phyloP scores from a whole-genome alignment of 495 filamentous ascomycete species.

The Cladorrhinum samala region DNA sequence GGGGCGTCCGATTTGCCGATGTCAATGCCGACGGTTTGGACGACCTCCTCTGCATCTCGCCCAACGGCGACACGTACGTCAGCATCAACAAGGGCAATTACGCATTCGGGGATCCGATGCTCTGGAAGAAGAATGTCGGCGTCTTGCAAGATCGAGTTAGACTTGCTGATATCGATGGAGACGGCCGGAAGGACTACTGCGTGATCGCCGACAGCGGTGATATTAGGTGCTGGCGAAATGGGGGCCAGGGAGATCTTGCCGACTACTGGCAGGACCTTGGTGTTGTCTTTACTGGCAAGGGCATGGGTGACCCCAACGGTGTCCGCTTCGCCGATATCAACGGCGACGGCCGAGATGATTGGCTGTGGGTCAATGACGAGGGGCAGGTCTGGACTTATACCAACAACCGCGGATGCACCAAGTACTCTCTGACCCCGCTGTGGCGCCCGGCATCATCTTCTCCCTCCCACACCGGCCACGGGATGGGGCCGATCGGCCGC shows the following conservation, averaged over 20 bases:
- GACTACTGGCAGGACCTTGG: conserved; percentile 25
- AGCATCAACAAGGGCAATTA: conserved; percentile 15
- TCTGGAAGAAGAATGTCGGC: conserved; percentile 2
- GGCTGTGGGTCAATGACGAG: conserved; percentile 24
- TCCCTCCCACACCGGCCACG: no score
- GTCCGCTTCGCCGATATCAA: conserved; percentile 30
- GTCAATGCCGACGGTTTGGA: conserved; percentile 29
- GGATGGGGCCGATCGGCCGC: no score
- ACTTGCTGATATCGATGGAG: conserved; percentile 27
- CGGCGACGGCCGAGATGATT: conserved; percentile 28
- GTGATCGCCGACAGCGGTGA: conserved; percentile 17
- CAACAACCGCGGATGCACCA: conserved; percentile 20
- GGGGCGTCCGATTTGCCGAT: background rate
- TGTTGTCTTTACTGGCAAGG: conserved; percentile 12
- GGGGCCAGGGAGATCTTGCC: conserved; percentile 16
- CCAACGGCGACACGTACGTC: conserved; percentile 14
- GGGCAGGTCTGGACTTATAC: conserved; percentile 19
- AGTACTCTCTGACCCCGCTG: background rate
- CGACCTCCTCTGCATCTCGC: conserved; percentile 32
- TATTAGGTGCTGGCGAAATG: conserved; percentile 23
- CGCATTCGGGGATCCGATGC: background rate
- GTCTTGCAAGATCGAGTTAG: conserved; percentile 9
- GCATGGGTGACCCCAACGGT: conserved; percentile 15
- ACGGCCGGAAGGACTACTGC: conserved; percentile 24
- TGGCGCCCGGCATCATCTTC: conserved; percentile 1